phyloP scores from a whole-genome alignment of 345 rosid genomes.

The Geranium rotundifolium region DNA sequence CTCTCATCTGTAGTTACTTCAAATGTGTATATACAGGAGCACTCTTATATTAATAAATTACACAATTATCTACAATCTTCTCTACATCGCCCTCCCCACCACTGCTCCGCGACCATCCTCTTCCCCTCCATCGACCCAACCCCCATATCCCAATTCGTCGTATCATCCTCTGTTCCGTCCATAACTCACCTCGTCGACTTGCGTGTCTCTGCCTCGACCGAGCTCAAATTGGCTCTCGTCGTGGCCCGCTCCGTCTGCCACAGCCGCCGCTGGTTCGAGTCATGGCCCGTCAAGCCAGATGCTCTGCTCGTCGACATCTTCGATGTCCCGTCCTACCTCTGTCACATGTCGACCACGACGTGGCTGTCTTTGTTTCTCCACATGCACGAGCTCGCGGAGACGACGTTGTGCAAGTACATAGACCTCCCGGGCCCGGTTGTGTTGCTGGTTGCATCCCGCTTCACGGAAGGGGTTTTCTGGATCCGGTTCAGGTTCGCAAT shows the following conservation, averaged over 20 bases:
- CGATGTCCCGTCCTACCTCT: conserved; percentile 5
- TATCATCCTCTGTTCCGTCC: conserved; percentile 14
- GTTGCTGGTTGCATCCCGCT: conserved; percentile 24
- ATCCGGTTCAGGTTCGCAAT: conserved; percentile 13
- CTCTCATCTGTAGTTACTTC: too few relatives aligned
- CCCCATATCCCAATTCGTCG: conserved; percentile 9
- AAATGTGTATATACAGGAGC: too few relatives aligned
- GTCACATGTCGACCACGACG: conserved; percentile 11
- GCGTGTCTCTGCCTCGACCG: conserved; percentile 8
- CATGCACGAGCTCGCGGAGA: conserved; percentile 17
- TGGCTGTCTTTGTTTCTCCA: conserved; percentile 9
- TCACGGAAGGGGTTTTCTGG: too few relatives aligned
- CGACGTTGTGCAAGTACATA: conserved; percentile 12
- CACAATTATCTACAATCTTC: too few relatives aligned
- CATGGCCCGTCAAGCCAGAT: conserved; percentile 1
- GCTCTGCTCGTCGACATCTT: conserved; percentile 21
- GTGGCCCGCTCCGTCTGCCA: conserved; percentile 10
- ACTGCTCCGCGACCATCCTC: conserved; percentile 15
- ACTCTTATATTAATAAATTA: too few relatives aligned
- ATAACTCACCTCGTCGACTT: conserved; percentile 14
- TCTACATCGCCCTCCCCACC: conserved; percentile 15
- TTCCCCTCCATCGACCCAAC: conserved; percentile 16
- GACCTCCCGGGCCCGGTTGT: conserved; percentile 19
- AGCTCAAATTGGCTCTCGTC: conserved; percentile 10
- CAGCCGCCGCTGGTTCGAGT: conserved; percentile 5